phyloP scores from a whole-genome alignment of 108 stramenopile species.

The Cyclotella atomus region DNA sequence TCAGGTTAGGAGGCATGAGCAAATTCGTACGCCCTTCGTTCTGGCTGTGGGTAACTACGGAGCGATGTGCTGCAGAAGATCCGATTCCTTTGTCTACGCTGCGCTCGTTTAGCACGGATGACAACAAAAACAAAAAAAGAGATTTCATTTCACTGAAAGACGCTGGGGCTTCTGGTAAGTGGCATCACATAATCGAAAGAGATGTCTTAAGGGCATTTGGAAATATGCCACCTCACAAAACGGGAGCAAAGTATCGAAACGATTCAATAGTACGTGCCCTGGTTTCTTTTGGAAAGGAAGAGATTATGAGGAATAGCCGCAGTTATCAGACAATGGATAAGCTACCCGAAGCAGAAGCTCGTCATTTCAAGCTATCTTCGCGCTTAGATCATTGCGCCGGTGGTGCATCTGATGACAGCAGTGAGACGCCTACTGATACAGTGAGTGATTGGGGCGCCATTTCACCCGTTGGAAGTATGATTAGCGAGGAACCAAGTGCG shows the following conservation, averaged over 20 bases:
- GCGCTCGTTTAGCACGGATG: neutral
- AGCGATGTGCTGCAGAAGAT: conserved; percentile 56
- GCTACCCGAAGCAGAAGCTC: conserved; percentile 59
- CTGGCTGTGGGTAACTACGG: conserved; percentile 85
- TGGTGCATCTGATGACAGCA: conserved; percentile 49
- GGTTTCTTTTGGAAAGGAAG: conserved; percentile 79
- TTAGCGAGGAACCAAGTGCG: conserved; percentile 38
- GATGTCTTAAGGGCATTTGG: conserved; percentile 85
- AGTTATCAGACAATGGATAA: conserved; percentile 56
- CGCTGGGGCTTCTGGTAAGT: conserved; percentile 66
- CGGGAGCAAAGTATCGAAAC: conserved; percentile 64
- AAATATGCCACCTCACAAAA: conserved; percentile 90
- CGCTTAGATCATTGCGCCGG: conserved; percentile 29
- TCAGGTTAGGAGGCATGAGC: conserved; percentile 77
- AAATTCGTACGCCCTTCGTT: conserved; percentile 81
- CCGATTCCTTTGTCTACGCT: conserved; percentile 37
- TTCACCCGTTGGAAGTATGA: conserved; percentile 71
- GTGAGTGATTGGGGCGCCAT: conserved; percentile 90
- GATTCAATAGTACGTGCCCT: conserved; percentile 88
- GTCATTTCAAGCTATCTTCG: conserved; percentile 45
- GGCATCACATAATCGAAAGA: conserved; percentile 83
- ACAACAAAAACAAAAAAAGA: conserved; percentile 8
- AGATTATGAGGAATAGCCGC: conserved; percentile 65
- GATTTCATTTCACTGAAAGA: conserved; percentile 53
- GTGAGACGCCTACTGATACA: conserved; percentile 72